Percentiles rank a stretch among this genome's conserved stretches.
These are phyloP conservation scores for Hypholoma sublateritium DNA, from an alignment of 768 basidiomycete genomes.

Conservation along the genomic window DNA sequence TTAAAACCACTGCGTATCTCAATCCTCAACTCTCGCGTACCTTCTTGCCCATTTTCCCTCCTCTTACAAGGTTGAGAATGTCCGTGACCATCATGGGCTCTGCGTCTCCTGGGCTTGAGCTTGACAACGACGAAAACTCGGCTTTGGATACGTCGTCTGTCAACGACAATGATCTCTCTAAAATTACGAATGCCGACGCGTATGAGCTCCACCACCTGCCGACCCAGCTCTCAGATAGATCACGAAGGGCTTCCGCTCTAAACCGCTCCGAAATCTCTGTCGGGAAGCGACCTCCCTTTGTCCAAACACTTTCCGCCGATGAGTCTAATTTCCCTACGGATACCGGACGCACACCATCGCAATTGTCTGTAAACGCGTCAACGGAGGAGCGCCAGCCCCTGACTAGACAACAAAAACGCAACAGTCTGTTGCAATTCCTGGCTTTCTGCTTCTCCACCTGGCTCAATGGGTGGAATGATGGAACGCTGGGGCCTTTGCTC, in stretches of 20 bases:
- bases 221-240: constrained; percentile 16
- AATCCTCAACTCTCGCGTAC: no score
- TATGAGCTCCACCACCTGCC: constrained; percentile 11
- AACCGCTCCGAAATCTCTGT: not conserved
- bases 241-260: constrained; percentile 12
- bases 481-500: constrained; percentile 69
- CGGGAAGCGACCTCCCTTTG: not conserved
- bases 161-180: no score
- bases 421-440: constrained; percentile 45
- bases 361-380: not conserved
- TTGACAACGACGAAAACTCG: no score
- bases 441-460: constrained; percentile 57
- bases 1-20: no score
- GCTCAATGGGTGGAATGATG: constrained; percentile 78
- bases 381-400: not conserved
- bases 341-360: not conserved
- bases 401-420: constrained; percentile 16
- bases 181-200: not conserved
- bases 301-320: not conserved
- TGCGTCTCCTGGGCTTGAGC: no score
- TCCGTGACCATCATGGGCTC: no score
- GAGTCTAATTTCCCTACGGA: not conserved
- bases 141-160: no score
- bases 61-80: no score
- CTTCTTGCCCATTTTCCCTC: no score